A percentile compares a stretch with the other conserved stretches of the same genome.
These are phyloP conservation scores for Alternaria sp. DNA, from an alignment of 2,329 filamentous ascomycete species.

Conservation along the genomic window DNA sequence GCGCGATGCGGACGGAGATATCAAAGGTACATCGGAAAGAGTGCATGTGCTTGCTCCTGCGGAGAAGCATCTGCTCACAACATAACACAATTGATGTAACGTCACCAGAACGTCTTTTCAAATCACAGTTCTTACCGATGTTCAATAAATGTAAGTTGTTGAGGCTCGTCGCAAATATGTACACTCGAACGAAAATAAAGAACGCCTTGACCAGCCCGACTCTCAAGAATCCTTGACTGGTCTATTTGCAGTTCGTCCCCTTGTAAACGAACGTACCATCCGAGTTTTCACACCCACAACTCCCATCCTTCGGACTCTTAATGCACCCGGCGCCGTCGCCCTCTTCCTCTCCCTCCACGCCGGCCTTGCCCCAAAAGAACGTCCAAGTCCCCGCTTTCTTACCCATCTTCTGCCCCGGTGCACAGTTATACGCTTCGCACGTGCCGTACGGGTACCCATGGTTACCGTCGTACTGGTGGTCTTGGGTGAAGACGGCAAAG, in stretches of 20 bases:
- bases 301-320: constrained; percentile 30
- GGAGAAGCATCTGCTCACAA: too few species aligned
- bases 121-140: too few species aligned
- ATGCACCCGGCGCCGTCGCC: constrained; percentile 38
- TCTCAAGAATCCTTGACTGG: neutral
- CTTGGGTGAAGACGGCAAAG: constrained; percentile 52
- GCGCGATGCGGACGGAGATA: too few species aligned
- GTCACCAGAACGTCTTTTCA: too few species aligned
- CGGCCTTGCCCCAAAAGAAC: constrained; percentile 32
- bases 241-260: constrained; percentile 12
- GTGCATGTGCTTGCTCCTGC: too few species aligned
- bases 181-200: neutral
- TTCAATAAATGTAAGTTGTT: too few species aligned
- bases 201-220: neutral
- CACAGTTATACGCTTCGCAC: constrained; percentile 41
- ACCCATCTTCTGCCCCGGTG: constrained; percentile 4
- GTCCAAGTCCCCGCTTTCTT: constrained; percentile 25
- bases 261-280: constrained; percentile 32
- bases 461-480: constrained; percentile 54
- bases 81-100: rapidly evolving
- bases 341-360: constrained; percentile 18
- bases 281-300: constrained; percentile 35
- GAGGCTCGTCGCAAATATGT: neutral
- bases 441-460: constrained; percentile 58
- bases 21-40: too few species aligned